These are phyloP conservation scores for Candida smagusa DNA, from an alignment of 1,139 yeast species.

Conservation along the genomic window DNA sequence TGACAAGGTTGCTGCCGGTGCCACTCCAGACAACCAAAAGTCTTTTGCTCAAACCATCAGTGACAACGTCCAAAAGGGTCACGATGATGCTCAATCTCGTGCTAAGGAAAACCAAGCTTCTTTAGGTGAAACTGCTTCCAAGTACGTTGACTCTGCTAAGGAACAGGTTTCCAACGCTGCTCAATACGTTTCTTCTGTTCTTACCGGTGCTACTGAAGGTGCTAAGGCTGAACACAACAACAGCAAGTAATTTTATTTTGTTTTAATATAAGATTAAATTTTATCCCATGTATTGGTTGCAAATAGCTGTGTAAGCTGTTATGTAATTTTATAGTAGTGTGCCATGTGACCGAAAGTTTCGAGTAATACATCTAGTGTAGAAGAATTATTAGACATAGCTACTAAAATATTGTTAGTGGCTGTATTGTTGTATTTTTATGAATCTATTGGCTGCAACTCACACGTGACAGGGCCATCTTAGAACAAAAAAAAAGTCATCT, in stretches of 20 bases:
- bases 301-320: no score
- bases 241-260: conserved; percentile 15
- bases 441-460: background rate
- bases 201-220: conserved; percentile 61
- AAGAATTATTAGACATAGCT: no score
- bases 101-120: conserved; percentile 30
- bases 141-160: conserved; percentile 63
- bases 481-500: background rate
- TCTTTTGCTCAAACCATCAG: conserved; percentile 63
- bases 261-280: background rate
- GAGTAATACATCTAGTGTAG: no score
- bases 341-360: background rate
- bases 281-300: background rate
- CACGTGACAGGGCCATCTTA: background rate
- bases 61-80: conserved; percentile 46
- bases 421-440: background rate
- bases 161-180: conserved; percentile 59
- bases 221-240: conserved; percentile 48
- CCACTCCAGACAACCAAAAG: conserved; percentile 66
- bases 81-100: conserved; percentile 37
- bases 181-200: conserved; percentile 54
- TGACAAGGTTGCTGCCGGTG: conserved; percentile 59
- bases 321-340: background rate
- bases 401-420: no score
- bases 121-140: conserved; percentile 54